These are phyloP conservation scores for Delonix regia DNA, from an alignment of 306 rosid species.

Conservation along the genomic window DNA sequence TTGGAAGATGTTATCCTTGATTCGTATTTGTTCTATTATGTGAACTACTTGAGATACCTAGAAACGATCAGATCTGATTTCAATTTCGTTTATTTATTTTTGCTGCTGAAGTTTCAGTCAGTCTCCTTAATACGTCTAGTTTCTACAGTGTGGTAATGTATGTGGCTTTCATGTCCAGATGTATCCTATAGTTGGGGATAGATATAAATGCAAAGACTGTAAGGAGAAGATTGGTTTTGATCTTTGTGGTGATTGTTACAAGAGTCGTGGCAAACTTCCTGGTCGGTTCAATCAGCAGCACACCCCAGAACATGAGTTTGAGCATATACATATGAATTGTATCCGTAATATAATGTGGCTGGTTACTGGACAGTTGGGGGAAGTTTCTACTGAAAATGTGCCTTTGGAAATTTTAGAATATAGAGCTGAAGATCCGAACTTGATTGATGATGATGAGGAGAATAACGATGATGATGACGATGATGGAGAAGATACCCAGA, in stretches of 20 bases:
- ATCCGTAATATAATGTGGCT: background rate
- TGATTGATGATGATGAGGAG: conserved; percentile 15
- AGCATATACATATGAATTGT: conserved; percentile 5
- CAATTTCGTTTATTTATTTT: background rate
- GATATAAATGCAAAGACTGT: conserved; percentile 79
- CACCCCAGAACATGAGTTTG: conserved; percentile 72
- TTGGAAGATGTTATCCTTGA: background rate
- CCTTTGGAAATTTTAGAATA: conserved; percentile 44
- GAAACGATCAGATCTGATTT: background rate
- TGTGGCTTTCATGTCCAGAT: conserved; percentile 52
- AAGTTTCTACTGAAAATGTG: conserved; percentile 23
- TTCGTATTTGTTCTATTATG: background rate
- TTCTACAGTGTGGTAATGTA: conserved; percentile 4
- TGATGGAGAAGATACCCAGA: conserved; percentile 44
- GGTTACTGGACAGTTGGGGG: background rate
- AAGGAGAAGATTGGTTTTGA: conserved; percentile 68
- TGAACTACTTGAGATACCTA: background rate
- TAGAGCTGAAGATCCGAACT: conserved; percentile 21
- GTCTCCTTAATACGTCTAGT: conserved; percentile 1
- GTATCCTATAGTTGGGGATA: conserved; percentile 70
- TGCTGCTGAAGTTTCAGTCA: background rate
- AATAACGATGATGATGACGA: conserved; percentile 20
- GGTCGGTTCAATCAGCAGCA: conserved; percentile 97
- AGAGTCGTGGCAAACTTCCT: conserved; percentile 66
- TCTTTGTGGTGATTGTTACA: conserved; percentile 78